Evolutionary conservation across 1,139 yeast genomes (phyloP), one percentile per base, ranked within the genome.

Genomic region (Zygotorulaspora mrakii): DNA sequence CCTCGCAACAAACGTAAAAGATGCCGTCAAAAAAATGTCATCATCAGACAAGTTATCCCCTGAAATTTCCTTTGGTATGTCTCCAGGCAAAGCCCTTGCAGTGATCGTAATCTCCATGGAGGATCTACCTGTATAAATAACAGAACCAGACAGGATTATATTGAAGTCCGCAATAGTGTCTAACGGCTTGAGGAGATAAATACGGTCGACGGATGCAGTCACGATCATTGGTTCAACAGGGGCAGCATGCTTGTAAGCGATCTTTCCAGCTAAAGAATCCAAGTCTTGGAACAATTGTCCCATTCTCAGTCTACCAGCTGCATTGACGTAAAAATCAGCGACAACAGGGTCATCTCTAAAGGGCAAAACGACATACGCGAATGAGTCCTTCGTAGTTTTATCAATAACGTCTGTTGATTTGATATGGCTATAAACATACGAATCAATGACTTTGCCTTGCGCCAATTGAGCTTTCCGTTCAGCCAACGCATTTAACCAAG

Each of bases 91-190:
- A 2, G 94, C 81, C 48, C 84, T 83, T 1, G 96, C 96, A 58
- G 80, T 82, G 52, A 89, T 94, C 37, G 89, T 76, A 57, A 89
- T 88, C 66, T 89, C 96, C 96, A 89, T 89, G 1, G 96, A 86
- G 1, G 95, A 84, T 46, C 85, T 71, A 40, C 97, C 97, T 0
- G 96, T 87, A 88, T 95, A 89, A 10, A 94, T 82, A 27, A 87
- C 96, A 34, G 80, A 71, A 11, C 97, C 97, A 23, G 94, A 88
- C 48, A 89, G 68, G 18, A 86, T 73, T 55, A 89, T 82, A 62
- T 87, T 86, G 65, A 74, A 82, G 49, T 79, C 77, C 43, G 73
- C 71, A 47, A 88, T 79, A 54, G 82, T 87, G 56, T 87, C 95
- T 31, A 88, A 78, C 49, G 87, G 81, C 60, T 83, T 84, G 46